A percentile compares a stretch with the other conserved stretches of the same genome.
Evolutionary conservation across 1,139 yeast species (phyloP).

Genomic region (Saccharomycopsis hybrid): DNA sequence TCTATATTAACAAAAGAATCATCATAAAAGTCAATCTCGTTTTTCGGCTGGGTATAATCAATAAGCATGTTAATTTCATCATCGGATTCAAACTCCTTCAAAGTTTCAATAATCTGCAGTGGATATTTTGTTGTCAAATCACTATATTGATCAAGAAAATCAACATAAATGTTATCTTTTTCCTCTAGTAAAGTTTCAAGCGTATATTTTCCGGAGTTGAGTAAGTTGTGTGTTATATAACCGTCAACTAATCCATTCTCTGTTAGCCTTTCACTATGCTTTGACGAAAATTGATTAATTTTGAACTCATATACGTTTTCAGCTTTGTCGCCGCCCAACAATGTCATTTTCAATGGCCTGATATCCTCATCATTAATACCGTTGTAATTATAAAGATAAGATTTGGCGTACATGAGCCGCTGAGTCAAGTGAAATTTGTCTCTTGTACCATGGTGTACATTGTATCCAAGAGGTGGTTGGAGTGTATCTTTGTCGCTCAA

Average conservation of each 20-base stretch:
- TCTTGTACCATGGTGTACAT: slow-evolving; percentile 14
- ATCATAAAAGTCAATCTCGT: slow-evolving; percentile 10
- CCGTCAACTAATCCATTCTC: slow-evolving; percentile 10
- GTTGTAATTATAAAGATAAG: slow-evolving; percentile 16
- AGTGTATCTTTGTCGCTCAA: no score
- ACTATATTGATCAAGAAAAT: slow-evolving; percentile 24
- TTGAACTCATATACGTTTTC: neutral
- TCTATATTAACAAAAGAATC: slow-evolving; percentile 16
- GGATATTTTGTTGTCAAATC: slow-evolving; percentile 8
- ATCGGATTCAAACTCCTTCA: neutral
- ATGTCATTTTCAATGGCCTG: slow-evolving; percentile 14
- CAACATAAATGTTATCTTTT: slow-evolving; percentile 18
- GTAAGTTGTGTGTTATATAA: slow-evolving; percentile 2
- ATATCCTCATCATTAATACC: slow-evolving; percentile 12
- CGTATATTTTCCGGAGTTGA: neutral
- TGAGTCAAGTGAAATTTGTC: slow-evolving; percentile 7
- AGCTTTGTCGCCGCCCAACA: slow-evolving; percentile 5
- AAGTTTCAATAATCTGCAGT: neutral
- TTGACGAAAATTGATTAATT: neutral
- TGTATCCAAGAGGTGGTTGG: slow-evolving; percentile 15
- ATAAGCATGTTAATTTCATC: slow-evolving; percentile 4
- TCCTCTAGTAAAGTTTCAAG: slow-evolving; percentile 7
- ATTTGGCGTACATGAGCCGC: slow-evolving; percentile 13
- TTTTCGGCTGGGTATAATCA: slow-evolving; percentile 9
- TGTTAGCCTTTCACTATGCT: slow-evolving; percentile 7